Evolutionary conservation across 305 asterid genomes (phyloP).

Genomic region (Rubia occidens): DNA sequence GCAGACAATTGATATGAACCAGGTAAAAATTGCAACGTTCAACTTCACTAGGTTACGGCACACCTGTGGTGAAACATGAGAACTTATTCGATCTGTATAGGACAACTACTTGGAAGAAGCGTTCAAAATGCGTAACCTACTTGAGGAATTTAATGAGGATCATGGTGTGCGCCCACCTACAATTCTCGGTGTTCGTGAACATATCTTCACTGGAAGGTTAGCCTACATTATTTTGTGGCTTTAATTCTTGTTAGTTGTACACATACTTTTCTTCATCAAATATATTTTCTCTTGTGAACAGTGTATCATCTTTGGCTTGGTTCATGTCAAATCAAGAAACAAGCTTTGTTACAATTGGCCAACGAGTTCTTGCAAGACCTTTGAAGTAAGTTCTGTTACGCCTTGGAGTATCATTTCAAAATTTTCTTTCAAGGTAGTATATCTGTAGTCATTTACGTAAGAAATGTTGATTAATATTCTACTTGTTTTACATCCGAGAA

Average conservation of each 20-base stretch:
- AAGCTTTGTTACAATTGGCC: slow-evolving; percentile 98
- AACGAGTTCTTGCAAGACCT: slow-evolving; percentile 97
- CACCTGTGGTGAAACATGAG: slow-evolving; percentile 16
- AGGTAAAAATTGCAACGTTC: slow-evolving; percentile 42
- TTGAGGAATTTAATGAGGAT: slow-evolving; percentile 93
- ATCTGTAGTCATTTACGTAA: background rate
- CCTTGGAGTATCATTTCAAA: background rate
- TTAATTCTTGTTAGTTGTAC: slow-evolving; percentile 16
- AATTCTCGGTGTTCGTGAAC: slow-evolving; percentile 96
- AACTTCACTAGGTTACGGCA: slow-evolving; percentile 12
- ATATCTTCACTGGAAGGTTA: slow-evolving; percentile 97
- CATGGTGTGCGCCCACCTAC: slow-evolving; percentile 98
- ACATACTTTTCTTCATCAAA: slow-evolving; percentile 21
- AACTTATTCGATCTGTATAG: slow-evolving; percentile 38
- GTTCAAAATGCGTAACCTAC: slow-evolving; percentile 97
- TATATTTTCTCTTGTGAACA: slow-evolving; percentile 30
- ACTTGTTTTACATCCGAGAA: background rate
- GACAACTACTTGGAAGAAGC: slow-evolving; percentile 99
- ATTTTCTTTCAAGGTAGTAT: background rate
- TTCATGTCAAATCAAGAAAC: slow-evolving; percentile 99
- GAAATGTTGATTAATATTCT: background rate
- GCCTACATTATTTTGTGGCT: slow-evolving; percentile 16
- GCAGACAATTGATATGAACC: slow-evolving; percentile 99
- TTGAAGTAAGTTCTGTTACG: slow-evolving; percentile 53
- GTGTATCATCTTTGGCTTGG: slow-evolving; percentile 99